A percentile compares a stretch with the other conserved stretches of the same genome.
Evolutionary conservation across 371 early-diverging fungal species (phyloP).

Genomic region (Circinella minor): DNA sequence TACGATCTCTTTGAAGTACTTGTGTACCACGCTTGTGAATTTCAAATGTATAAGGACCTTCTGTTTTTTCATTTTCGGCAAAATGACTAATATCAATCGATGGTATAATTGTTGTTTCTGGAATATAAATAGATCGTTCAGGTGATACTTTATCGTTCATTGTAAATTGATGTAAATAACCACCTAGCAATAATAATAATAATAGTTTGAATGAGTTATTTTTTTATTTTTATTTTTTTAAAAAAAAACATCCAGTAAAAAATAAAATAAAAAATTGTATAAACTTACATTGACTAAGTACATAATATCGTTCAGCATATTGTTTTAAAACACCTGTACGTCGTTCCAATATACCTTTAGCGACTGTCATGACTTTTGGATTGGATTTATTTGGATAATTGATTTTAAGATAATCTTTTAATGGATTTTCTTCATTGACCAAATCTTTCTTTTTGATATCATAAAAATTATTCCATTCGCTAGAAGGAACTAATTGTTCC

Average conservation of each 20-base stretch:
- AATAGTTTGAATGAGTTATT: too few relatives aligned
- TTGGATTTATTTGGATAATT: constrained; percentile 51
- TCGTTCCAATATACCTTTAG: constrained; percentile 43
- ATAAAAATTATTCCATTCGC: constrained; percentile 40
- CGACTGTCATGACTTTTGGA: constrained; percentile 43
- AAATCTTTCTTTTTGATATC: constrained; percentile 34
- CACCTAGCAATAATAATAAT: too few relatives aligned
- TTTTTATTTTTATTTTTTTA: too few relatives aligned
- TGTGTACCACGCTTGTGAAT: constrained; percentile 21
- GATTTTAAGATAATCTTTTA: constrained; percentile 45
- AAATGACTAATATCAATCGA: constrained; percentile 32
- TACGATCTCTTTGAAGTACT: constrained; percentile 22
- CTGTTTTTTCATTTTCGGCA: constrained; percentile 11
- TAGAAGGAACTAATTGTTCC: constrained; percentile 31
- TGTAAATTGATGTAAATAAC: constrained; percentile 49
- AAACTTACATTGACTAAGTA: constrained; percentile 45
- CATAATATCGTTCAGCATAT: constrained; percentile 39
- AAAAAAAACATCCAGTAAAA: too few relatives aligned
- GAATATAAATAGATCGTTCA: constrained; percentile 45
- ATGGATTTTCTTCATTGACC: constrained; percentile 36
- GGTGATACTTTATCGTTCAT: constrained; percentile 42
- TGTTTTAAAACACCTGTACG: constrained; percentile 43
- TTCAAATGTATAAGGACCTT: constrained; percentile 18
- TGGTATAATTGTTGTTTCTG: constrained; percentile 28
- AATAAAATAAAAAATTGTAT: neutral